phyloP scores from a whole-genome alignment of 176 grass and related monocot species.

The Neostapfia colusana region DNA sequence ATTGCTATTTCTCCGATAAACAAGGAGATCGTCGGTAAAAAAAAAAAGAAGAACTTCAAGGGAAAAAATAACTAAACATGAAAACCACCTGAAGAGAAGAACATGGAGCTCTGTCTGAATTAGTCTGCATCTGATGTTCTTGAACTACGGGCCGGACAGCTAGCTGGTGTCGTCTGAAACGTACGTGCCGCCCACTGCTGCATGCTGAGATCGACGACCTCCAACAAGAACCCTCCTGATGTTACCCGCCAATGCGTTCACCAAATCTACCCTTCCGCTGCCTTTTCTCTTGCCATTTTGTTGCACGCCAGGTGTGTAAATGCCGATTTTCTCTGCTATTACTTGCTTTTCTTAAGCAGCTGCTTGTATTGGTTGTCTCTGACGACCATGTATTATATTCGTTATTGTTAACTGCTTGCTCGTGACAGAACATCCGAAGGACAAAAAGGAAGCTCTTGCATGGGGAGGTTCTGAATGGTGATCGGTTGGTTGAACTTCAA shows the following conservation, averaged over 20 bases:
- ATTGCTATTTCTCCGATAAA: slow-evolving; percentile 15
- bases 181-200: slow-evolving; percentile 34
- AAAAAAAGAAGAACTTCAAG: not conserved
- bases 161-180: not conserved
- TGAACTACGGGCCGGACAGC: not conserved
- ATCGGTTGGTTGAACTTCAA: slow-evolving; percentile 81
- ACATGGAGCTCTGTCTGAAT: slow-evolving; percentile 44
- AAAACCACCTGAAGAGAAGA: slow-evolving; percentile 29
- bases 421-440: slow-evolving; percentile 77
- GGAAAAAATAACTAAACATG: slow-evolving; percentile 33
- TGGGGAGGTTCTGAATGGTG: slow-evolving; percentile 92
- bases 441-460: slow-evolving; percentile 86
- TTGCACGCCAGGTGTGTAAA: slow-evolving; percentile 72
- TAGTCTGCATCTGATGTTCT: slow-evolving; percentile 33
- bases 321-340: slow-evolving; percentile 22
- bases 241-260: slow-evolving; percentile 76
- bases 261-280: too few species aligned
- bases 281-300: too few species aligned
- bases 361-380: slow-evolving; percentile 15
- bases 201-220: slow-evolving; percentile 27
- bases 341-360: slow-evolving; percentile 23
- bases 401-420: slow-evolving; percentile 25
- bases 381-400: too few species aligned
- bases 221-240: slow-evolving; percentile 79
- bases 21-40: not conserved